Conservation (phyloP, 2,329 filamentous ascomycete species). For the Sarocladium brachiariae region DNA sequence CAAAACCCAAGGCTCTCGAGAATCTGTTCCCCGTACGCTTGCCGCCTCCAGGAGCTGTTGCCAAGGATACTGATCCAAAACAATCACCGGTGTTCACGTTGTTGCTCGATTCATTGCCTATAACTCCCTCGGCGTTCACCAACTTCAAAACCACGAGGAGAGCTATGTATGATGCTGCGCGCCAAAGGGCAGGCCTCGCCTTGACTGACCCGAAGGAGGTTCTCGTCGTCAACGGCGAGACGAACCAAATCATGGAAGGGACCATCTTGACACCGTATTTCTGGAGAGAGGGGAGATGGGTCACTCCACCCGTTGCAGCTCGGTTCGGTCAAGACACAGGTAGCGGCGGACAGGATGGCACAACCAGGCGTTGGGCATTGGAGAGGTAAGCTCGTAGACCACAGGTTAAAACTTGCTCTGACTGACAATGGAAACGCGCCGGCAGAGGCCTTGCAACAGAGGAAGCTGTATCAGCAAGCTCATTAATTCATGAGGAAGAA, state of each 20-base stretch:
- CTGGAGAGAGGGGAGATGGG: constrained; percentile 64
- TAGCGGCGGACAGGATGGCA: constrained; percentile 76
- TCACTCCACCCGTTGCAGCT: constrained; percentile 63
- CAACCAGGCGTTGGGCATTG: constrained; percentile 77
- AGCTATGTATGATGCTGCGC: constrained; percentile 63
- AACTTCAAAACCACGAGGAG: constrained; percentile 80
- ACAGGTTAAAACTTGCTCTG: neutral
- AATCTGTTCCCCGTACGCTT: constrained; percentile 53
- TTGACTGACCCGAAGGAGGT: constrained; percentile 58
- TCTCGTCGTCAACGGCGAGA: constrained; percentile 57
- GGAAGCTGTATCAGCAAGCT: constrained; percentile 49
- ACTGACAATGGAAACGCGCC: neutral
- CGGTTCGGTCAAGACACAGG: constrained; percentile 29
- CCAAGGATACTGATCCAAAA: constrained; percentile 14
- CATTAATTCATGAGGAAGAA: constrained; percentile 63
- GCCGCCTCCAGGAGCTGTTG: constrained; percentile 32
- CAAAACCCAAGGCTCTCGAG: constrained; percentile 24
- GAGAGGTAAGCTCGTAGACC: constrained; percentile 41
- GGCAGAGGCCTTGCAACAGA: constrained; percentile 56
- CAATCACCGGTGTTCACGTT: constrained; percentile 32
- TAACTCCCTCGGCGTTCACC: constrained; percentile 56
- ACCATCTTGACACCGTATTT: constrained; percentile 80
- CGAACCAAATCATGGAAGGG: constrained; percentile 73
- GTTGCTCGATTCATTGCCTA: constrained; percentile 35
- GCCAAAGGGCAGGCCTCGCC: constrained; percentile 51